Conservation (phyloP, 352 stramenopile species). For the Phytophthora pistaciae region DNA sequence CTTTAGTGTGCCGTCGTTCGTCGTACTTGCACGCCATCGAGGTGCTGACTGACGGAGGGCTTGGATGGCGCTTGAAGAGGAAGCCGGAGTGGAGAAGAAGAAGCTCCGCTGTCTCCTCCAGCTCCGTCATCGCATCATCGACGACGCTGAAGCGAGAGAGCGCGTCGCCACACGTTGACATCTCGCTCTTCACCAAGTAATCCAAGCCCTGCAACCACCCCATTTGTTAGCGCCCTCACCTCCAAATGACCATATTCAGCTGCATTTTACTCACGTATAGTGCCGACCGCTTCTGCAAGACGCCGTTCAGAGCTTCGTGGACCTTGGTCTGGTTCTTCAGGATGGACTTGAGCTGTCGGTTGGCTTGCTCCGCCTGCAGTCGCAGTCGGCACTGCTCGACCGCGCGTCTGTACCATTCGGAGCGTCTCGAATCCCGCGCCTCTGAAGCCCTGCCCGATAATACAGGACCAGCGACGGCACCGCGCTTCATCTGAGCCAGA, state of each 20-base stretch:
- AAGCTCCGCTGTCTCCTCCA: constrained; percentile 11
- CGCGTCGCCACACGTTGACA: background rate
- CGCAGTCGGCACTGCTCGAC: constrained; percentile 20
- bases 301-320: constrained; percentile 4
- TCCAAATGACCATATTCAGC: background rate
- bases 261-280: constrained; percentile 17
- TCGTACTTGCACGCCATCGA: constrained; percentile 15
- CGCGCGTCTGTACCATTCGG: constrained; percentile 11
- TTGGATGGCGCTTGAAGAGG: background rate
- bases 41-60: background rate
- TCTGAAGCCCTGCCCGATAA: background rate
- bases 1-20: constrained; percentile 14
- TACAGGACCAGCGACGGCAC: background rate
- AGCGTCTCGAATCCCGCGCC: background rate
- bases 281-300: constrained; percentile 28
- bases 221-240: background rate
- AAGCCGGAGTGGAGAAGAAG: background rate
- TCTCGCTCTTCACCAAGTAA: constrained; percentile 9
- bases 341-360: constrained; percentile 33
- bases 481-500: constrained; percentile 21
- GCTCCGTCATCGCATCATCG: constrained; percentile 8
- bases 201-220: constrained; percentile 19
- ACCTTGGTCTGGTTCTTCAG: constrained; percentile 30
- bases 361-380: constrained; percentile 29
- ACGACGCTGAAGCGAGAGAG: background rate